Percentiles rank a stretch among this genome's conserved stretches.
These are phyloP conservation scores for Exutisphaerella laricina DNA, from an alignment of 2,329 filamentous ascomycete species.

Conservation along the genomic window DNA sequence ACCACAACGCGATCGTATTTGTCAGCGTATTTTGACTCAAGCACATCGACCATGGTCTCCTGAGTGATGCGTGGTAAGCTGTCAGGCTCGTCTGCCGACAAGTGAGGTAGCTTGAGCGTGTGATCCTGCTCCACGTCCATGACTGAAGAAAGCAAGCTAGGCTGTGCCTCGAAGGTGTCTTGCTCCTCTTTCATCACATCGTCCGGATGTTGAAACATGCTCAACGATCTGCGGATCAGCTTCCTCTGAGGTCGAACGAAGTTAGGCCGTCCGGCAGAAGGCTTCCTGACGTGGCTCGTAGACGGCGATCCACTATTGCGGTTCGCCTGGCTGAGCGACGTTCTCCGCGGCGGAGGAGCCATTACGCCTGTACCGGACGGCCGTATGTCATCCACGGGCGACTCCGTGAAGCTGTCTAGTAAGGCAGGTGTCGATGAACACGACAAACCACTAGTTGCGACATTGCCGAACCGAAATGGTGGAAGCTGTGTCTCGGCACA, in stretches of 20 bases:
- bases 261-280: slow-evolving; percentile 48
- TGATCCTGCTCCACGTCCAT: slow-evolving; percentile 78
- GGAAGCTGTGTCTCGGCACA: slow-evolving; percentile 62
- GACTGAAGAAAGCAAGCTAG: slow-evolving; percentile 58
- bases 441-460: slow-evolving; percentile 28
- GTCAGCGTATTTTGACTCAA: slow-evolving; percentile 76
- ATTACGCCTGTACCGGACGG: slow-evolving; percentile 50
- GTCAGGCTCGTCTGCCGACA: slow-evolving; percentile 72
- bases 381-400: slow-evolving; percentile 65
- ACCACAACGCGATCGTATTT: slow-evolving; percentile 76
- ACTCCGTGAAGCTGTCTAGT: slow-evolving; percentile 74
- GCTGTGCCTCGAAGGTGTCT: slow-evolving; percentile 48
- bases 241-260: slow-evolving; percentile 69
- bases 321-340: slow-evolving; percentile 56
- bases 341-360: slow-evolving; percentile 58
- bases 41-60: slow-evolving; percentile 74
- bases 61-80: slow-evolving; percentile 81
- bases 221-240: slow-evolving; percentile 83
- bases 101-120: slow-evolving; percentile 73
- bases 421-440: slow-evolving; percentile 60
- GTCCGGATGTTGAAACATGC: slow-evolving; percentile 93
- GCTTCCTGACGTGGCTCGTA: slow-evolving; percentile 63
- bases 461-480: slow-evolving; percentile 68
- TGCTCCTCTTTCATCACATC: slow-evolving; percentile 80
- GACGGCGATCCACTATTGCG: slow-evolving; percentile 71